A percentile compares a stretch with the other conserved stretches of the same genome.
Conservation (phyloP, 345 rosid genomes). For the Arabis alpina region DNA sequence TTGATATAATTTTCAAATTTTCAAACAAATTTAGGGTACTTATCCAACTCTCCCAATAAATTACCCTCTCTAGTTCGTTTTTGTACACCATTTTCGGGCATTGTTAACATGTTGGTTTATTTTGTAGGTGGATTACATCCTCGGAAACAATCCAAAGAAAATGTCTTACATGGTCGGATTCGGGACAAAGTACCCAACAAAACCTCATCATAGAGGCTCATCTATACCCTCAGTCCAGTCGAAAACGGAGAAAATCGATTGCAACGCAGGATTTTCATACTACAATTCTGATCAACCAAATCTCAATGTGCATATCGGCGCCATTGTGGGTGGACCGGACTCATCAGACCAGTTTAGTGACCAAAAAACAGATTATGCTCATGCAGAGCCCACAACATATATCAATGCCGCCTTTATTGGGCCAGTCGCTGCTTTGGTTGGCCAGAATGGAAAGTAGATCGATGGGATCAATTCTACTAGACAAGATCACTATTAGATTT, state of each 20-base stretch:
- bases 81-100: neutral
- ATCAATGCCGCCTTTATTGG: constrained; percentile 70
- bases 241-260: constrained; percentile 54
- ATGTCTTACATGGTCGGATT: constrained; percentile 86
- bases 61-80: neutral
- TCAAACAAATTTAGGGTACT: too few relatives aligned
- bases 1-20: too few relatives aligned
- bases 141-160: constrained; percentile 78
- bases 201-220: constrained; percentile 80
- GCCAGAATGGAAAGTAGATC: constrained; percentile 2
- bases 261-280: constrained; percentile 56
- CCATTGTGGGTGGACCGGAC: constrained; percentile 86
- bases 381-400: constrained; percentile 71
- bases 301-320: constrained; percentile 70
- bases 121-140: constrained; percentile 70
- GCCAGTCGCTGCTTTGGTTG: constrained; percentile 57
- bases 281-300: constrained; percentile 54
- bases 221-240: constrained; percentile 60
- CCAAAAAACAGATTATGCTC: constrained; percentile 61
- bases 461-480: constrained; percentile 1
- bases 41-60: too few relatives aligned
- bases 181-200: constrained; percentile 62
- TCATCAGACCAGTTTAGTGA: constrained; percentile 56
- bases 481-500: constrained; percentile 16
- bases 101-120: neutral